These are phyloP conservation scores for Ambispora gerdemannii DNA, from an alignment of 192 early-diverging fungal genomes.

Conservation along the genomic window DNA sequence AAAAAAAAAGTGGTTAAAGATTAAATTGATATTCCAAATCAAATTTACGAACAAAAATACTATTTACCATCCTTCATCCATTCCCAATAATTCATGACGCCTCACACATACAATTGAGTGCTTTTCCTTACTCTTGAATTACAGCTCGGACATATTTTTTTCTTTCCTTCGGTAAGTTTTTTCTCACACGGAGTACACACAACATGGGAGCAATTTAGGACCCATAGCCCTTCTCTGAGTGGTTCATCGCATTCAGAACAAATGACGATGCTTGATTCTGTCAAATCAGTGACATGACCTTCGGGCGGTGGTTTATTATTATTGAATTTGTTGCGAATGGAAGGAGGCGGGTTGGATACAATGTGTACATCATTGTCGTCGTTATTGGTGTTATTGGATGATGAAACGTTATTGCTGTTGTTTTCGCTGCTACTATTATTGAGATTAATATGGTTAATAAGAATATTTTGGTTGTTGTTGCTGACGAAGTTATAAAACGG, in stretches of 20 bases:
- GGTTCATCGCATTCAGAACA: neutral
- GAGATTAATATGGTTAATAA: neutral
- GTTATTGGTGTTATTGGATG: neutral
- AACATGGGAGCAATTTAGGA: neutral
- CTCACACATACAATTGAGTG: neutral
- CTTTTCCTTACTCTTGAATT: neutral
- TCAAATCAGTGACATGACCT: neutral
- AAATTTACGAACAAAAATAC: too few species aligned
- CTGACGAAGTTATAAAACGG: neutral
- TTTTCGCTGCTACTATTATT: neutral
- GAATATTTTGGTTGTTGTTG: too few species aligned
- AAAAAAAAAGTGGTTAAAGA: too few species aligned
- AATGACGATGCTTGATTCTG: neutral
- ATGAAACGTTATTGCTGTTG: neutral
- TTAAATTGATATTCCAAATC: too few species aligned
- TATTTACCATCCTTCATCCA: too few species aligned
- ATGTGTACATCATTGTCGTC: neutral
- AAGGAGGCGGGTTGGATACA: neutral
- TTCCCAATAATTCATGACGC: neutral
- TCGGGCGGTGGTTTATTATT: neutral
- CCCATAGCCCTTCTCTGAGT: neutral
- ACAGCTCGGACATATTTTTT: slow-evolving; percentile 6
- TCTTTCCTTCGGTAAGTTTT: neutral
- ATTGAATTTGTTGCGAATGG: neutral
- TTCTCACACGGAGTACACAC: neutral